These are phyloP conservation scores for Fusarium cicatricum DNA, from an alignment of 2,329 filamentous ascomycete genomes.

Conservation along the genomic window DNA sequence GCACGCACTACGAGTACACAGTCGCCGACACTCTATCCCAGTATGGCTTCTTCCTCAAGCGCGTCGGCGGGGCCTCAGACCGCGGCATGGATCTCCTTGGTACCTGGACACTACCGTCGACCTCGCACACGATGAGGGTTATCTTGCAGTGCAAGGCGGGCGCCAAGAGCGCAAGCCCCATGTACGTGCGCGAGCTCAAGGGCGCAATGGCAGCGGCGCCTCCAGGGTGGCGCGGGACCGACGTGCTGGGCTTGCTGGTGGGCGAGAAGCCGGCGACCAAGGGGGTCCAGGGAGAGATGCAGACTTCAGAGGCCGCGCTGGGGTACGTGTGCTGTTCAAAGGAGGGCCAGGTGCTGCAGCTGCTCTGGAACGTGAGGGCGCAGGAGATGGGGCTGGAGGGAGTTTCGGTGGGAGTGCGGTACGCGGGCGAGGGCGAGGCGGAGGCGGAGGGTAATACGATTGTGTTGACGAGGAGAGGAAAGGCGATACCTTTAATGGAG, in stretches of 20 bases:
- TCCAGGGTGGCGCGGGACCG: conserved; percentile 71
- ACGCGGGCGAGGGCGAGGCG: conserved; percentile 45
- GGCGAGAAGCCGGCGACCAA: conserved; percentile 75
- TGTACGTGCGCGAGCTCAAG: conserved; percentile 76
- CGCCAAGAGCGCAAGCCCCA: conserved; percentile 61
- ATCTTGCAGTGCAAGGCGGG: conserved; percentile 76
- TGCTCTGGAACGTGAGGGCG: conserved; percentile 76
- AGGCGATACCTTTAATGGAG: conserved; percentile 43
- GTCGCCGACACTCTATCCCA: conserved; percentile 62
- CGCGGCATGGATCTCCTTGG: conserved; percentile 79
- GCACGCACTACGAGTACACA: conserved; percentile 81
- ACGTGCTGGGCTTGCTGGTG: conserved; percentile 76
- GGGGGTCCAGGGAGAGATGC: conserved; percentile 77
- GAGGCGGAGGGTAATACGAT: conserved; percentile 49
- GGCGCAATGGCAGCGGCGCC: conserved; percentile 81
- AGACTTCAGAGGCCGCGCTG: conserved; percentile 70
- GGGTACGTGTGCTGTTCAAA: conserved; percentile 70
- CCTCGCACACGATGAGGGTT: conserved; percentile 52
- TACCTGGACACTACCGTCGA: conserved; percentile 66
- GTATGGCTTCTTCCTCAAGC: conserved; percentile 70
- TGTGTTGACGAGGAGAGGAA: conserved; percentile 61
- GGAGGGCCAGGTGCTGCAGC: conserved; percentile 68
- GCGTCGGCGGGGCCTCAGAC: conserved; percentile 73
- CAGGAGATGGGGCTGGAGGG: conserved; percentile 70
- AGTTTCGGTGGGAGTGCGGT: conserved; percentile 59